Conservation (phyloP, 176 grass and related monocot species). For the Pharus latifolius region DNA sequence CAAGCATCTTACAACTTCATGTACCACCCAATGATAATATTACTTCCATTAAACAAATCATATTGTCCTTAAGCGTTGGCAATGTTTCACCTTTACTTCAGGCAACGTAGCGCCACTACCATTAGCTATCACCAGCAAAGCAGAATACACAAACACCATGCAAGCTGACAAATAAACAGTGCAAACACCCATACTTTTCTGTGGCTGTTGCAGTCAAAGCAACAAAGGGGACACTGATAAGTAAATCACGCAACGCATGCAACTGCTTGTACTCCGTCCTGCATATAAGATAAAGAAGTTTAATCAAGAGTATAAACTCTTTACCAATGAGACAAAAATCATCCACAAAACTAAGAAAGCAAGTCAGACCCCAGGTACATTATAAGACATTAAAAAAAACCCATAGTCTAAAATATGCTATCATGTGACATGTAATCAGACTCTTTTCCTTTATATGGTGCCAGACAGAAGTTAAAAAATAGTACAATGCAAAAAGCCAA, state of each 20-base stretch:
- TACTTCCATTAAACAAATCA: neutral
- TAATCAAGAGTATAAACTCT: neutral
- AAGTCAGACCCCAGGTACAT: too few species aligned
- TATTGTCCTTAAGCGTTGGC: neutral
- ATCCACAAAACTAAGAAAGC: neutral
- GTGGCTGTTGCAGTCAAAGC: constrained; percentile 95
- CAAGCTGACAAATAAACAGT: neutral
- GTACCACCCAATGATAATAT: neutral
- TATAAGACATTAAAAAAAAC: too few species aligned
- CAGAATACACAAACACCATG: neutral
- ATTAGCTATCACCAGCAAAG: constrained; percentile 1
- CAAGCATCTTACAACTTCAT: neutral
- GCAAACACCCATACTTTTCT: constrained; percentile 44
- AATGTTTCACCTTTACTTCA: neutral
- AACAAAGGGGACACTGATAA: constrained; percentile 75
- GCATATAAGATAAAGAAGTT: constrained; percentile 17
- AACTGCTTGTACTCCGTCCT: constrained; percentile 82
- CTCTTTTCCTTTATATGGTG: too few species aligned
- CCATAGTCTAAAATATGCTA: too few species aligned
- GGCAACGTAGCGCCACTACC: neutral
- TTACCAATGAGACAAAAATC: too few species aligned
- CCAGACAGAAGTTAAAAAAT: too few species aligned
- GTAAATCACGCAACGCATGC: constrained; percentile 55
- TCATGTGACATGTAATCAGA: too few species aligned
- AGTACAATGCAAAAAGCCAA: too few species aligned